Conservation (phyloP, 345 rosid genomes). For the Salix viminalis region DNA sequence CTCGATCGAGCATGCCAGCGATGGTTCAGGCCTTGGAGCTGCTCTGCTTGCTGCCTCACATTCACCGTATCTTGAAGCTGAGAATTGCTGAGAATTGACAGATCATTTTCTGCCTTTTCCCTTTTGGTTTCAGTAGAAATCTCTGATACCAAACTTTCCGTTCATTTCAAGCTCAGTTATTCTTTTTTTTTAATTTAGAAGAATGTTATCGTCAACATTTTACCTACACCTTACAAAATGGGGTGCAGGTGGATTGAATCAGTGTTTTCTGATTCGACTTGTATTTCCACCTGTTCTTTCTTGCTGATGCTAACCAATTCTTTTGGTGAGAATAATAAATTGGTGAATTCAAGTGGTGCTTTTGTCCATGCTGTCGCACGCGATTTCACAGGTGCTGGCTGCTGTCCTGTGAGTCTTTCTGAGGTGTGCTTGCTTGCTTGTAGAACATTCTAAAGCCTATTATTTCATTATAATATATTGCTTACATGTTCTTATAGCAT, state of each 20-base stretch:
- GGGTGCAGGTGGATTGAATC: not conserved
- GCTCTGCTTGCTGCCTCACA: conserved; percentile 78
- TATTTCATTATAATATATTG: too few species aligned
- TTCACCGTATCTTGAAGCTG: conserved; percentile 38
- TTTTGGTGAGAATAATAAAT: conserved; percentile 12
- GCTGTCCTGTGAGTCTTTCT: too few species aligned
- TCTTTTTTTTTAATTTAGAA: conserved; percentile 1
- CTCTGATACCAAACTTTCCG: not conserved
- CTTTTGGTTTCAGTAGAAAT: not conserved
- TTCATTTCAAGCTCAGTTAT: conserved; percentile 1
- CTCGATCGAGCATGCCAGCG: conserved; percentile 47
- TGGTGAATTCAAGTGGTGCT: not conserved
- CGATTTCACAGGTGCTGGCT: too few species aligned
- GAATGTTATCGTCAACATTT: conserved; percentile 7
- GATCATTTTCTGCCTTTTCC: not conserved
- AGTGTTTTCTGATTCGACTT: conserved; percentile 5
- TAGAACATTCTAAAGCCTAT: too few species aligned
- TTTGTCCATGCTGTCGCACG: too few species aligned
- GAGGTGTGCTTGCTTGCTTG: not conserved
- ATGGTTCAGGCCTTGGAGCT: conserved; percentile 81
- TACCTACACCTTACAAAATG: not conserved
- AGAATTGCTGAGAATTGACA: not conserved
- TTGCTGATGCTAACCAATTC: conserved; percentile 3
- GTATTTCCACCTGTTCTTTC: not conserved
- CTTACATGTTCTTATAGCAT: too few species aligned